Evolutionary conservation across 306 rosid genomes (phyloP).

Genomic region (Quercus gilva): DNA sequence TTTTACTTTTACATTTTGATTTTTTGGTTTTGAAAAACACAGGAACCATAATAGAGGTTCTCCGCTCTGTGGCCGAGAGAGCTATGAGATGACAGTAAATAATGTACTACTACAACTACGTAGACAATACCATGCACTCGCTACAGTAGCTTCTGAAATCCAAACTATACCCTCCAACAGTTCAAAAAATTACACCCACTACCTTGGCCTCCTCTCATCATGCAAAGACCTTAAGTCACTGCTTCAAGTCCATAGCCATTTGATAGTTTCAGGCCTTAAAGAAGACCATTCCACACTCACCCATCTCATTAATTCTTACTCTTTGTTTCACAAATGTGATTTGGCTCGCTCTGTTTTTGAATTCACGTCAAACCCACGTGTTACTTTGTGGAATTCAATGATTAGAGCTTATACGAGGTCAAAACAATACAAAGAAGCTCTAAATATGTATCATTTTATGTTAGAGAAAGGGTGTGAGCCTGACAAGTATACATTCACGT

Average conservation of each 20-base stretch:
- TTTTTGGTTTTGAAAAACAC: no score
- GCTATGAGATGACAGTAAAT: slow-evolving; percentile 1
- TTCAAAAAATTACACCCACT: slow-evolving; percentile 13
- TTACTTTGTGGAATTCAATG: slow-evolving; percentile 48
- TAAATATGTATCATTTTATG: slow-evolving; percentile 42
- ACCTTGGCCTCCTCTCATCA: slow-evolving; percentile 42
- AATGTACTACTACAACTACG: slow-evolving; percentile 3
- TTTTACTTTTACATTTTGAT: no score
- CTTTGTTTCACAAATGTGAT: slow-evolving; percentile 20
- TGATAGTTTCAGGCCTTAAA: slow-evolving; percentile 46
- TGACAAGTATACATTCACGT: slow-evolving; percentile 65
- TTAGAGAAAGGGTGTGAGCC: slow-evolving; percentile 43
- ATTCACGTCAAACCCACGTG: slow-evolving; percentile 42
- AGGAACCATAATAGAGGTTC: no score
- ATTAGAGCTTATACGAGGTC: slow-evolving; percentile 52
- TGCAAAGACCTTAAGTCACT: slow-evolving; percentile 53
- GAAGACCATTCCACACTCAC: slow-evolving; percentile 22
- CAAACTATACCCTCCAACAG: slow-evolving; percentile 6
- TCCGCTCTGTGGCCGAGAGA: not conserved
- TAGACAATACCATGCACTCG: slow-evolving; percentile 2
- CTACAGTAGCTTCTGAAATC: not conserved
- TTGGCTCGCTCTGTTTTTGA: slow-evolving; percentile 27
- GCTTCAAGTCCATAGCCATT: slow-evolving; percentile 53
- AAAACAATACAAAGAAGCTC: slow-evolving; percentile 32
- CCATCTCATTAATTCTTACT: slow-evolving; percentile 52